Conservation (phyloP, 1,284 basidiomycete genomes). For the Exobasidium cylindrosporum region DNA sequence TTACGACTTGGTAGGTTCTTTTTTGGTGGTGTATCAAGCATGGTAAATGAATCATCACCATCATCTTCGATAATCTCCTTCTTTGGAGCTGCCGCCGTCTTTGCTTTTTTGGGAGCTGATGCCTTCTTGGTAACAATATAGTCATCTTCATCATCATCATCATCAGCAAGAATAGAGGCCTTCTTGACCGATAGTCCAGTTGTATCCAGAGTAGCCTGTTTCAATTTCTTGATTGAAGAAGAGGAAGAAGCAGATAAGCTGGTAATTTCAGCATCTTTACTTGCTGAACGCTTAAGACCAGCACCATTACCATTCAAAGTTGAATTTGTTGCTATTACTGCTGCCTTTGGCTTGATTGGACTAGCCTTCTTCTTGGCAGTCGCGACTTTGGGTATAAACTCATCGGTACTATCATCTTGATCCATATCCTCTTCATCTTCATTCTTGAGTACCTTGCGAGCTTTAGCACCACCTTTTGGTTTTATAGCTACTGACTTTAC, state of each 20-base stretch:
- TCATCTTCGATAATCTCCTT: conserved; percentile 1
- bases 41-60: conserved; percentile 2
- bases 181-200: not conserved
- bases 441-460: conserved; percentile 59
- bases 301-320: not conserved
- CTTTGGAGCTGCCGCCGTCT: not conserved
- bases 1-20: not conserved
- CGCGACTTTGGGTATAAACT: conserved; percentile 27
- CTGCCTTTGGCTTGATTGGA: not conserved
- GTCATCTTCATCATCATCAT: conserved; percentile 6
- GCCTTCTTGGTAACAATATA: conserved; percentile 2
- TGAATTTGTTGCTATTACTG: not conserved
- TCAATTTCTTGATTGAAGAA: conserved; percentile 8
- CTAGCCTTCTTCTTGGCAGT: conserved; percentile 23
- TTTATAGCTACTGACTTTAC: conserved; percentile 62
- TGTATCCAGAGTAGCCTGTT: not conserved
- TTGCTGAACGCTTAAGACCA: not conserved
- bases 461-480: conserved; percentile 59
- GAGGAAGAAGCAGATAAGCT: not conserved
- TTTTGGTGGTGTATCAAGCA: conserved; percentile 9
- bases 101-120: not conserved
- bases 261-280: not conserved
- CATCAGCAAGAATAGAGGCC: not conserved
- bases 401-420: conserved; percentile 26
- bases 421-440: conserved; percentile 57